Conservation (phyloP, 192 early-diverging fungal species). For the Coemansia sp. region DNA sequence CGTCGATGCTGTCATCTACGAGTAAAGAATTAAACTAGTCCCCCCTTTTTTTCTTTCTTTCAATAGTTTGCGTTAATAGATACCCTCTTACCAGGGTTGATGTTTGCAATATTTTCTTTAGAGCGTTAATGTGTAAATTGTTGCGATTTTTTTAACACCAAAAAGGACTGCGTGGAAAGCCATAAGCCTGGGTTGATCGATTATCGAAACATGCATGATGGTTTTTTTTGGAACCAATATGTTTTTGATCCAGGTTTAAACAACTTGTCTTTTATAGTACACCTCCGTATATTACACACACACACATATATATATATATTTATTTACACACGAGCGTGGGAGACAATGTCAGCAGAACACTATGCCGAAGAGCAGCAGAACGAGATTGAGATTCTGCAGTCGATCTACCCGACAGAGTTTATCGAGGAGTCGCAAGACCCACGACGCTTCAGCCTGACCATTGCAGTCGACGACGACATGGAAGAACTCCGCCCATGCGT, state of each 20-base stretch:
- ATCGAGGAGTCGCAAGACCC: constrained; percentile 54
- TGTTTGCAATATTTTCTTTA: too few species aligned
- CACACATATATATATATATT: not conserved
- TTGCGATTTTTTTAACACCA: too few species aligned
- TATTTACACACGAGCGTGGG: not conserved
- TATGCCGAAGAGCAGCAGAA: constrained; percentile 77
- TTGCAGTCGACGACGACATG: constrained; percentile 61
- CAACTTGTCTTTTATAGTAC: too few species aligned
- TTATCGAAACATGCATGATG: too few species aligned
- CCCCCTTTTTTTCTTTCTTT: not conserved
- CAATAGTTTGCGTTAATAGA: too few species aligned
- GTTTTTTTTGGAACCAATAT: too few species aligned
- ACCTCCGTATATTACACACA: not conserved
- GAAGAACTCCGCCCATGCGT: constrained; percentile 59
- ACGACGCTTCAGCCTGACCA: constrained; percentile 57
- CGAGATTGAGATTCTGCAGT: constrained; percentile 77
- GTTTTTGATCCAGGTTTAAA: too few species aligned
- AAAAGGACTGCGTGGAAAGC: too few species aligned
- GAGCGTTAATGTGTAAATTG: too few species aligned
- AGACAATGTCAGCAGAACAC: constrained; percentile 56
- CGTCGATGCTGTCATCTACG: constrained; percentile 72
- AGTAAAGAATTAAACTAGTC: constrained; percentile 48
- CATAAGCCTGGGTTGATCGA: too few species aligned
- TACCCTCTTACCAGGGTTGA: too few species aligned
- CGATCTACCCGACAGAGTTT: constrained; percentile 80